These are phyloP conservation scores for Pleurotus tuber-regium DNA, from an alignment of 768 basidiomycete genomes.

Conservation along the genomic window DNA sequence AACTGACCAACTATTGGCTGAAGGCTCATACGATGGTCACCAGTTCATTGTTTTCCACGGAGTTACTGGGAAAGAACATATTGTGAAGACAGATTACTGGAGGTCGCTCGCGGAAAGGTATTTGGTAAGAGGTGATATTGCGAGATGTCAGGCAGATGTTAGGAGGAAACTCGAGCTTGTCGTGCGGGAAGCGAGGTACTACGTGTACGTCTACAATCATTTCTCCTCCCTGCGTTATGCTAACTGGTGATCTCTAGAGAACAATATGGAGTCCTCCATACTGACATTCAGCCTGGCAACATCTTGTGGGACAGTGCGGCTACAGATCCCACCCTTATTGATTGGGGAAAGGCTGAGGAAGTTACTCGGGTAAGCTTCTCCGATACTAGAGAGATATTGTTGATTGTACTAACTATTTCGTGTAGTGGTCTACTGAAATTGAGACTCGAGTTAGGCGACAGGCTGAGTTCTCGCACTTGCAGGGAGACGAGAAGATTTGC, in stretches of 20 bases:
- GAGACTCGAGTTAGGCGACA: neutral
- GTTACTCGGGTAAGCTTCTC: neutral
- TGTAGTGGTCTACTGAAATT: neutral
- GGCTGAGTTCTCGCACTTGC: neutral
- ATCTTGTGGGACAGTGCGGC: neutral
- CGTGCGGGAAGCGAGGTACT: neutral
- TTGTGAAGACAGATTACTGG: neutral
- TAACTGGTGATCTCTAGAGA: neutral
- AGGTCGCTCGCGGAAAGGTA: neutral
- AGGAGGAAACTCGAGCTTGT: neutral
- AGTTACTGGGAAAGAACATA: neutral
- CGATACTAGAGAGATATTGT: neutral
- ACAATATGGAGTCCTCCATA: neutral
- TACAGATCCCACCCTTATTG: neutral
- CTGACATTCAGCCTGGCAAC: neutral
- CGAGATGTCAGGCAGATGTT: neutral
- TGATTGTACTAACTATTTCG: neutral
- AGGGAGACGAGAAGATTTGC: conserved; percentile 1
- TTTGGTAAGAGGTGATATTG: neutral
- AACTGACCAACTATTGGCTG: neutral
- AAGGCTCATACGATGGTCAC: neutral
- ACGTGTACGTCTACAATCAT: neutral
- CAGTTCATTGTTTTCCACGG: neutral
- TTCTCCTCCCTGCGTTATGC: neutral
- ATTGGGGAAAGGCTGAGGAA: neutral